phyloP scores from a whole-genome alignment of 768 basidiomycete genomes.

The Royoungia palumana region DNA sequence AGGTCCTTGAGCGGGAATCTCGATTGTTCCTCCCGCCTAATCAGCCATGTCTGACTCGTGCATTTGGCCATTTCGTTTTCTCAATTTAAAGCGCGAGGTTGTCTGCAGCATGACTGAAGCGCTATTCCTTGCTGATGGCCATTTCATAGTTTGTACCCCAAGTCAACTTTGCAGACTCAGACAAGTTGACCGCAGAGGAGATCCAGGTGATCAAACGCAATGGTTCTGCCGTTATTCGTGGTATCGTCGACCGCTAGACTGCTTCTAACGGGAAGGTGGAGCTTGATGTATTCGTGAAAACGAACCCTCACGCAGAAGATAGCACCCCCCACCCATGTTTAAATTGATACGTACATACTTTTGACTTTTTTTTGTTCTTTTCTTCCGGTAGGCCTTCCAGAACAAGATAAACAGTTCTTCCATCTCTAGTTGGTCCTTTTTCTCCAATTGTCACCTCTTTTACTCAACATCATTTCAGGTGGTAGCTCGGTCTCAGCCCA shows the following conservation, averaged over 20 bases:
- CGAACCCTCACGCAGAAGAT: too few species aligned
- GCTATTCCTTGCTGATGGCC: background rate
- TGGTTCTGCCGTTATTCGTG: slow-evolving; percentile 61
- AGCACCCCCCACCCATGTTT: too few species aligned
- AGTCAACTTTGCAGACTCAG: slow-evolving; percentile 54
- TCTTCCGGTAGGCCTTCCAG: slow-evolving; percentile 47
- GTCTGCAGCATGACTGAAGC: slow-evolving; percentile 47
- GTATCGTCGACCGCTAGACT: slow-evolving; percentile 55
- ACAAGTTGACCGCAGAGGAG: slow-evolving; percentile 43
- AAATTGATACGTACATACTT: too few species aligned
- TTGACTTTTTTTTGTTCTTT: background rate
- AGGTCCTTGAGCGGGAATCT: background rate
- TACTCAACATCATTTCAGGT: too few species aligned
- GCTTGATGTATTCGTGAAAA: slow-evolving; percentile 53
- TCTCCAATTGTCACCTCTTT: background rate
- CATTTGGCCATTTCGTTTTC: slow-evolving; percentile 41
- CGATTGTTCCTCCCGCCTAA: background rate
- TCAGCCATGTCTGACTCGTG: slow-evolving; percentile 12
- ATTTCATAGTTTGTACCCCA: slow-evolving; percentile 54
- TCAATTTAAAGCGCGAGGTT: slow-evolving; percentile 57
- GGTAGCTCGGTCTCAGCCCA: slow-evolving; percentile 65
- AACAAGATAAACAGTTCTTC: slow-evolving; percentile 67
- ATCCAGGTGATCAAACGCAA: slow-evolving; percentile 48
- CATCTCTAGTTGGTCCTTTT: slow-evolving; percentile 55
- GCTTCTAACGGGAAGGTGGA: slow-evolving; percentile 57